Base-by-base conservation (phyloP, 805 yeast species). In the Candida stauntonica region DNA sequence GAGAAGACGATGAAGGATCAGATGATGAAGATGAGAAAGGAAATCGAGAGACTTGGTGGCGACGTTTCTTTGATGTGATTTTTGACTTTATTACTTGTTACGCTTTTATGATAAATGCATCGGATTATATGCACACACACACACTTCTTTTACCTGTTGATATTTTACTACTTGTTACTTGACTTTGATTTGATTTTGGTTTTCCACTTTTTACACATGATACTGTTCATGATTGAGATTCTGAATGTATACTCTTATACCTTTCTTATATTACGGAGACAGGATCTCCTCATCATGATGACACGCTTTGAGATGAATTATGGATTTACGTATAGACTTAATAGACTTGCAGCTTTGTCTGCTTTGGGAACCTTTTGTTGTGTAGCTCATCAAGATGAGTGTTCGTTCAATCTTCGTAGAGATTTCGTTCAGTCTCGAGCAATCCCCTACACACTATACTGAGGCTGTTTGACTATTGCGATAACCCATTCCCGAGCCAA, bases 1-100 rank as follows among this genome's bases (percentile, higher is more conserved):
- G 75, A 77, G 52, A 53, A 56, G 29, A 58, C 57, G 36, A 49
- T 68, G 46, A 50, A 46, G 47, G 50, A 51, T 17, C 66, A 66
- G 48, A 40, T 60, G 36, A 58, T 44, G 26, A 41, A 44, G 19
- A 46, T 62, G 33, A 57, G 42, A 33, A 33, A 39, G 7, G 64
- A 64, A 28, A 44, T 53, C 7, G 23, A 29, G 27, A 53, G 51
- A 41, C 41, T 53, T 24, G 54, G 56, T 26, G 57, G 28, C 28
- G 13, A 26, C 14, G 15, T 13, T 14, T 26, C 28, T 6, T 13
- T 35, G 26, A 21, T 21, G 30, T 30, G 28, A 35, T 21, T 16
- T 17, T 35, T 35, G 20, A 9, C 19, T 35, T 24, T 15, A 13
- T 18, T 3, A 17, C 23, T 19, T 30, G 33, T 23, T 32, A 17